Percentiles rank a stretch among this genome's conserved stretches.
phyloP scores from a whole-genome alignment of 1,139 yeast genomes.

The Yamadazyma triangularis region DNA sequence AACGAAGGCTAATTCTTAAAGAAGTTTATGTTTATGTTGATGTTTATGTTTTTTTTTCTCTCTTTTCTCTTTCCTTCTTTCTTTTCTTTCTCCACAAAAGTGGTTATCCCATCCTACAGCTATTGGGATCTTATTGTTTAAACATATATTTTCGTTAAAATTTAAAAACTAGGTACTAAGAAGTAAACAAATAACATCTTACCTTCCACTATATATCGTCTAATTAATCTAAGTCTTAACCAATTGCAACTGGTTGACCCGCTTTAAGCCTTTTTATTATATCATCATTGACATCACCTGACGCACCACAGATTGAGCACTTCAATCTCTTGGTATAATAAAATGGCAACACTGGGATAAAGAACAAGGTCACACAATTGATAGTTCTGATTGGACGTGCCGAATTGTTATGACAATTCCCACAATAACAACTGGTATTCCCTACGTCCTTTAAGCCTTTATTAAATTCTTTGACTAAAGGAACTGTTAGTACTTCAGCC shows the following conservation, averaged over 20 bases:
- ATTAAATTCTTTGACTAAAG: conserved; percentile 26
- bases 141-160: no score
- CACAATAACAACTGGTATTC: conserved; percentile 27
- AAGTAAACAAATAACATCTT: no score
- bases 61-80: no score
- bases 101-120: no score
- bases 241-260: conserved; percentile 44
- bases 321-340: conserved; percentile 33
- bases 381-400: conserved; percentile 40
- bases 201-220: no score
- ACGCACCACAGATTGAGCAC: conserved; percentile 42
- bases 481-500: no score
- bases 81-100: no score
- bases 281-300: conserved; percentile 31
- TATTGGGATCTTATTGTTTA: no score
- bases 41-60: no score
- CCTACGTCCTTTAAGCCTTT: conserved; percentile 26
- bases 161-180: no score
- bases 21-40: no score
- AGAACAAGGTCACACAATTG: conserved; percentile 41
- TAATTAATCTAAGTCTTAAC: conserved; percentile 11
- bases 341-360: conserved; percentile 43
- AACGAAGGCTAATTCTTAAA: no score
- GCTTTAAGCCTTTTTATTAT: conserved; percentile 28
- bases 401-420: conserved; percentile 43